Evolutionary conservation across 2,329 filamentous ascomycete species (phyloP).

Genomic region (Verticillium isaacii): DNA sequence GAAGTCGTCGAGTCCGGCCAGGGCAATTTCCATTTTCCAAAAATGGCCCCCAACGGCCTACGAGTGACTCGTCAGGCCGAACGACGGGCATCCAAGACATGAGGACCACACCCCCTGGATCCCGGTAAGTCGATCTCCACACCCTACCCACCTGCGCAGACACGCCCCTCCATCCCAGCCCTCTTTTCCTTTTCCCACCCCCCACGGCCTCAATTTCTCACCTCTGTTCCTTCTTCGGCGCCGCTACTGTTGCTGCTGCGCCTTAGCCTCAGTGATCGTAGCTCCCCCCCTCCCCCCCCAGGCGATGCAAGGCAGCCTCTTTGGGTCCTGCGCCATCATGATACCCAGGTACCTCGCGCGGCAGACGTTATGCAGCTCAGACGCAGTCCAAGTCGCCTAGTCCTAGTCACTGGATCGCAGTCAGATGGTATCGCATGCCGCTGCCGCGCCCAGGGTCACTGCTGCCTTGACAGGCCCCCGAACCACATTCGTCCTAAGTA

Average conservation of each 20-base stretch:
- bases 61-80: slow-evolving; percentile 12
- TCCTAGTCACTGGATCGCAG: slow-evolving; percentile 1
- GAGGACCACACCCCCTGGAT: not conserved
- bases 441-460: not conserved
- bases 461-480: slow-evolving; percentile 3
- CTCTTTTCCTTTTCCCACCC: slow-evolving; percentile 17
- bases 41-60: not conserved
- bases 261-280: not conserved
- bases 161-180: slow-evolving; percentile 14
- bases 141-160: slow-evolving; percentile 3
- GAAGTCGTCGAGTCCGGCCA: not conserved
- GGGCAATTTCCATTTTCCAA: slow-evolving; percentile 13
- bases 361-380: not conserved
- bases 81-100: not conserved
- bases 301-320: not conserved
- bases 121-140: slow-evolving; percentile 1
- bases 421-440: not conserved
- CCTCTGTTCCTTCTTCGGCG: not conserved
- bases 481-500: slow-evolving; percentile 23
- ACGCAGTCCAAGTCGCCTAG: not conserved
- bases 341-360: not conserved
- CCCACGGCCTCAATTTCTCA: slow-evolving; percentile 1
- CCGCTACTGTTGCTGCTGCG: not conserved
- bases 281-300: not conserved
- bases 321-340: not conserved